Percentiles rank a stretch among this genome's conserved stretches.
Evolutionary conservation across 176 grass and related monocot genomes (phyloP).

Genomic region (Musa troglodytarum): DNA sequence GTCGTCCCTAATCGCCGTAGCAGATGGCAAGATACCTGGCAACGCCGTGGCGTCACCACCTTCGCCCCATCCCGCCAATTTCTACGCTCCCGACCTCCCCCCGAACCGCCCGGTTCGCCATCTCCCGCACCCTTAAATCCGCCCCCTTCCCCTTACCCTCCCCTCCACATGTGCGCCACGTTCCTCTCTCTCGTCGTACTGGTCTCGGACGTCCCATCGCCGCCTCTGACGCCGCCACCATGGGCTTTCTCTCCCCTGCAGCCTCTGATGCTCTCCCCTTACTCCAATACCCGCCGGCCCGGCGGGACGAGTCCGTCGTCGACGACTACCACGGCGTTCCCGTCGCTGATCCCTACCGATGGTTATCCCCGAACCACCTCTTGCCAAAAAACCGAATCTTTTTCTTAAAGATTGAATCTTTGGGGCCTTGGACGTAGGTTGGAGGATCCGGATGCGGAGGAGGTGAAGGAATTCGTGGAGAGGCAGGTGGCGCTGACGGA

Average conservation of each 20-base stretch:
- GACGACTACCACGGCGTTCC: constrained; percentile 56
- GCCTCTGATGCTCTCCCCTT: constrained; percentile 12
- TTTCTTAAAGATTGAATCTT: background rate
- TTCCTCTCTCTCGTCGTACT: background rate
- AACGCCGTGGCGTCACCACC: background rate
- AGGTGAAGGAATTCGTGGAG: constrained; percentile 81
- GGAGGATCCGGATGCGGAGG: constrained; percentile 86
- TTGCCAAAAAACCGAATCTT: background rate
- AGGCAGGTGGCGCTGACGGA: constrained; percentile 58
- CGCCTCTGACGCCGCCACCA: constrained; percentile 10
- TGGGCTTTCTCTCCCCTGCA: constrained; percentile 39
- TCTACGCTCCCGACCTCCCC: no score
- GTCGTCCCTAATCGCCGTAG: no score
- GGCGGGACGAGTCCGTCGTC: constrained; percentile 54
- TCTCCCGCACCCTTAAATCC: constrained; percentile 11
- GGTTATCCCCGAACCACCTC: constrained; percentile 25
- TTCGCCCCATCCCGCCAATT: background rate
- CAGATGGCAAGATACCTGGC: background rate
- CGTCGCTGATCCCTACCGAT: constrained; percentile 74
- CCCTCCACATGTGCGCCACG: background rate
- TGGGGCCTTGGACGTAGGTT: constrained; percentile 33
- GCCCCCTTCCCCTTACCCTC: background rate
- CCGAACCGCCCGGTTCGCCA: background rate
- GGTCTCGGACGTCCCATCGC: background rate
- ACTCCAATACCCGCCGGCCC: constrained; percentile 47